These are phyloP conservation scores for Ophiostoma ips DNA, from an alignment of 2,329 filamentous ascomycete genomes.

Conservation along the genomic window DNA sequence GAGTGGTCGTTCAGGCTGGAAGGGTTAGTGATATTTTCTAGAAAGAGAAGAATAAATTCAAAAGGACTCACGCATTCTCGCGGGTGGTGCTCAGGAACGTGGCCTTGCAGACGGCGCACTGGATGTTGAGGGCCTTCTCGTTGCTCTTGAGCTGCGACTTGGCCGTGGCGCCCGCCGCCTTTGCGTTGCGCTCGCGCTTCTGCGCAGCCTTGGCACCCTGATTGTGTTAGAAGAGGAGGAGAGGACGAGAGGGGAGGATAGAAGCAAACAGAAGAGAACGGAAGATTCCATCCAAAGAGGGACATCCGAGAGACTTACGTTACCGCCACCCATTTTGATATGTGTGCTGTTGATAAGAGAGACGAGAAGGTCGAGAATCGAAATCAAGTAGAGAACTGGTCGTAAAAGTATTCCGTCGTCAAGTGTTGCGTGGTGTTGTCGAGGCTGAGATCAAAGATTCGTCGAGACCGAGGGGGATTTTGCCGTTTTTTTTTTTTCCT, in stretches of 20 bases:
- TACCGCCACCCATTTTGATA: constrained; percentile 21
- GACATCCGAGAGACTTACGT: constrained; percentile 19
- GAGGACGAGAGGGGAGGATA: neutral
- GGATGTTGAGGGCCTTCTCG: constrained; percentile 58
- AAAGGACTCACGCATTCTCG: constrained; percentile 44
- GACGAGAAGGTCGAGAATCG: neutral
- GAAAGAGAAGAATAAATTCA: neutral
- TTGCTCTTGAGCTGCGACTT: constrained; percentile 62
- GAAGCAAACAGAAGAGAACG: too few relatives aligned
- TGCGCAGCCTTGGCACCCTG: constrained; percentile 31
- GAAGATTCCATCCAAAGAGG: too few relatives aligned
- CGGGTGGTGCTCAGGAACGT: constrained; percentile 69
- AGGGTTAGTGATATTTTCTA: neutral
- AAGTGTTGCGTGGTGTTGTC: neutral
- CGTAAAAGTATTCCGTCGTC: too few relatives aligned
- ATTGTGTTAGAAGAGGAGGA: neutral
- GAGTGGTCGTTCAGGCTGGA: constrained; percentile 55
- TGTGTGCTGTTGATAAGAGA: neutral
- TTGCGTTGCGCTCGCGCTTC: constrained; percentile 59
- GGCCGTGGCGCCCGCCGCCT: constrained; percentile 36
- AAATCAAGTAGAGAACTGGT: neutral
- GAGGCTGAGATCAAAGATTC: neutral
- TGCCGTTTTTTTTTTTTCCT: neutral
- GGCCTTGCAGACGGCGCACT: constrained; percentile 63
- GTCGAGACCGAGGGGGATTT: neutral